Evolutionary conservation across 345 rosid species (phyloP), one percentile per base, ranked within the genome.

Genomic region (Brassica nigra): DNA sequence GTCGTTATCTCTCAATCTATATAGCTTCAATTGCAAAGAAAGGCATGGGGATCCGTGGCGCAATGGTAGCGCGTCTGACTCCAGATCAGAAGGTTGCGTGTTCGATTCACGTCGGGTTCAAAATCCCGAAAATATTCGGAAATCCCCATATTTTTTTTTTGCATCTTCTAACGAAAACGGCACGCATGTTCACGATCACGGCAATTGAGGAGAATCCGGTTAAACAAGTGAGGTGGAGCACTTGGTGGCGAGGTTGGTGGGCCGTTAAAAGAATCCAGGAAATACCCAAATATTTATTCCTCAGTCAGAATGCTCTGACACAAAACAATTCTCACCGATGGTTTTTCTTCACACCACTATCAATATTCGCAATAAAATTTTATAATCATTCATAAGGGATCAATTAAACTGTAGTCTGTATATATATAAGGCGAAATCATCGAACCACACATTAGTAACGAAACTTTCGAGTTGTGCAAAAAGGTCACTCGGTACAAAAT

Each of bases 51-150:
- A 91, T 90, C 91, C 89, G 92, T 89, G 98, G 97, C 96, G 96
- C 97, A 92, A 95, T 88, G 98, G 96, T 92, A 91, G 98, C 94
- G 93, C 93, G 95, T 91, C 95, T 90, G 93, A 90, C 97, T 90
- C 97, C 94, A 86, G 96, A 88, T 90, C 97, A 91, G 91, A 95
- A 95, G 98, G 94, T 93, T 90, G 96, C 92, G 93, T 86, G 95
- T 90, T 95, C 91, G 94, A 91, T 91, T 90, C 89, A 91, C 89
- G 95, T 90, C 89, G 88, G 92, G 94, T 91, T 93, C 98, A 87
- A 85, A 69, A 2, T 2, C 77, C 74, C 73, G 65, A 75, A 74
- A 12, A 0, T 0, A 2, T 80, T 63, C 31, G 76, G 54, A 1
- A 0, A 28, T 73, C 57, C 28, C 27, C 6, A 5, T 4, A 0